Evolutionary conservation across 2,329 filamentous ascomycete genomes (phyloP).

Genomic region (Mollisia scopiformis): DNA sequence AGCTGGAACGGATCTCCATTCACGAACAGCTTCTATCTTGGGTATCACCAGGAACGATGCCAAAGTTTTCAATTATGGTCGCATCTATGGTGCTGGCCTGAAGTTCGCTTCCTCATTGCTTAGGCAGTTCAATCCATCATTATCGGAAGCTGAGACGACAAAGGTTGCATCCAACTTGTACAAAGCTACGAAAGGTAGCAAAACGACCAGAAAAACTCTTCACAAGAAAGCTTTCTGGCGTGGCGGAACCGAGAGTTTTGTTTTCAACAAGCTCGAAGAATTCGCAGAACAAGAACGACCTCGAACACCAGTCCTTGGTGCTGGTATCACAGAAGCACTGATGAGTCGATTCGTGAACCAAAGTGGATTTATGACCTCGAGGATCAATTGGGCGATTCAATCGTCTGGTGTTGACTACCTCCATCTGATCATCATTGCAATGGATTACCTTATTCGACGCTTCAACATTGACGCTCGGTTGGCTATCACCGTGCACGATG

Average conservation of each 20-base stretch:
- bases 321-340: conserved; percentile 93
- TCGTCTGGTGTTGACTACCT: conserved; percentile 97
- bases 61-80: conserved; percentile 98
- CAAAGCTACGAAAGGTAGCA: conserved; percentile 84
- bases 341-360: conserved; percentile 87
- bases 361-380: conserved; percentile 90
- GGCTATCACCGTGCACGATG: conserved; percentile 94
- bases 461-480: conserved; percentile 86
- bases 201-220: conserved; percentile 74
- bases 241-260: conserved; percentile 94
- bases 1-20: conserved; percentile 91
- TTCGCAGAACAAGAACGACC: conserved; percentile 95
- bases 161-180: conserved; percentile 82
- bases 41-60: conserved; percentile 94
- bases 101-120: conserved; percentile 91
- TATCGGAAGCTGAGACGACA: conserved; percentile 79
- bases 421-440: conserved; percentile 87
- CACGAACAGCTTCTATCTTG: conserved; percentile 86
- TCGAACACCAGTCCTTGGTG: conserved; percentile 87
- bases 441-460: conserved; percentile 89
- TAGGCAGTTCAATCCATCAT: conserved; percentile 86
- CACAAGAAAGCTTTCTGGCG: conserved; percentile 86
- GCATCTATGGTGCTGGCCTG: conserved; percentile 96
- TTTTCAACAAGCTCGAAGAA: conserved; percentile 97
- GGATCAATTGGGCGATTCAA: conserved; percentile 99